phyloP scores from a whole-genome alignment of 1,284 basidiomycete genomes.

The Heterobasidion parviporum region DNA sequence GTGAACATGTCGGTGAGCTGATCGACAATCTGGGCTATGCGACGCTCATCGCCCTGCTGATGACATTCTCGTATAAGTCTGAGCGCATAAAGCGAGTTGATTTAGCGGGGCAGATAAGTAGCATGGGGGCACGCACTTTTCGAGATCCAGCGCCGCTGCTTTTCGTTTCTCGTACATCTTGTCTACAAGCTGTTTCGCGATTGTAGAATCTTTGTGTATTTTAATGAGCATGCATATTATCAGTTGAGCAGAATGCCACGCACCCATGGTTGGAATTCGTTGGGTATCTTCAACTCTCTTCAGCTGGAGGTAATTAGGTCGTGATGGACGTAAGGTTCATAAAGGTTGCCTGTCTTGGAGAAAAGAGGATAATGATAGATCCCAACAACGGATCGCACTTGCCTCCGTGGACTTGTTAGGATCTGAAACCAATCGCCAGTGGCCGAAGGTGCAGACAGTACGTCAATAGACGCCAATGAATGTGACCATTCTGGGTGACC shows the following conservation, averaged over 20 bases:
- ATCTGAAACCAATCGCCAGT: not conserved
- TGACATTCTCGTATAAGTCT: constrained; percentile 80
- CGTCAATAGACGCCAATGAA: too few relatives aligned
- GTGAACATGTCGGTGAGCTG: constrained; percentile 92
- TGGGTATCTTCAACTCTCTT: not conserved
- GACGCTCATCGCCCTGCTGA: constrained; percentile 68
- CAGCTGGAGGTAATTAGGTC: not conserved
- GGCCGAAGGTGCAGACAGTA: not conserved
- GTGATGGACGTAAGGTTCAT: not conserved
- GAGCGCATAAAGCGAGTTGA: not conserved
- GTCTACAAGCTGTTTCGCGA: constrained; percentile 72
- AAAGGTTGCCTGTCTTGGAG: not conserved
- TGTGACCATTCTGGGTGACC: not conserved
- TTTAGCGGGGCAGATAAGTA: not conserved
- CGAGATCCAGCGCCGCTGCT: constrained; percentile 89
- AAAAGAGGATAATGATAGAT: not conserved
- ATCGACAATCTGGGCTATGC: constrained; percentile 86
- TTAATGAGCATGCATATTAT: not conserved
- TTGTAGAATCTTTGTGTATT: constrained; percentile 41
- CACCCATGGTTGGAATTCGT: constrained; percentile 1
- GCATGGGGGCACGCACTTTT: constrained; percentile 57
- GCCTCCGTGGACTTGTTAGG: not conserved
- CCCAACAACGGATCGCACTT: too few relatives aligned
- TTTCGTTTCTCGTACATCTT: constrained; percentile 96
- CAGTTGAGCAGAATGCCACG: not conserved